Conservation (phyloP, 2,329 filamentous ascomycete species). For the Xylaria polymorpha region DNA sequence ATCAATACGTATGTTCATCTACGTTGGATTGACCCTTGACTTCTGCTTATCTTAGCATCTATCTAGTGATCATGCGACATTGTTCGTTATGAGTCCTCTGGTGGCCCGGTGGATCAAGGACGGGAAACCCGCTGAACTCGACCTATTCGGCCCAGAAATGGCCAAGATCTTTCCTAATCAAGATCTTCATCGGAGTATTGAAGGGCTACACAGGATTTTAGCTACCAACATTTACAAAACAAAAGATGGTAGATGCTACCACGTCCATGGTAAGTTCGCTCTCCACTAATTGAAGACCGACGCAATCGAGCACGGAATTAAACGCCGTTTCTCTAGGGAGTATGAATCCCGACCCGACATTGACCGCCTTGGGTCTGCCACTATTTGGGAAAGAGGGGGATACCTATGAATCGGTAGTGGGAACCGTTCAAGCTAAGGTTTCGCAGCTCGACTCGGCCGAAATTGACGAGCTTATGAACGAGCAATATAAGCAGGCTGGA, state of each 20-base stretch:
- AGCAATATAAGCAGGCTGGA: slow-evolving; percentile 28
- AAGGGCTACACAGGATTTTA: slow-evolving; percentile 18
- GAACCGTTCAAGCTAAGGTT: slow-evolving; percentile 16
- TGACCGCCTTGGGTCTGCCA: slow-evolving; percentile 29
- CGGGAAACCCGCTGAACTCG: slow-evolving; percentile 12
- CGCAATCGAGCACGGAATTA: neutral
- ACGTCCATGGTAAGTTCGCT: slow-evolving; percentile 23
- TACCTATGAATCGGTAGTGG: slow-evolving; percentile 26
- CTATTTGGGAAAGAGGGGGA: slow-evolving; percentile 20
- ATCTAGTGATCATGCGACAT: slow-evolving; percentile 29
- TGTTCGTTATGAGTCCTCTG: slow-evolving; percentile 30
- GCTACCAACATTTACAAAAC: slow-evolving; percentile 34
- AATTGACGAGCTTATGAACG: slow-evolving; percentile 31
- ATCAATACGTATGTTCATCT: slow-evolving; percentile 28
- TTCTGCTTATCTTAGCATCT: neutral
- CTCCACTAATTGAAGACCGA: neutral
- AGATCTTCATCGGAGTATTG: slow-evolving; percentile 22
- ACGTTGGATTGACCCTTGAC: neutral
- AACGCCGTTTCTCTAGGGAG: slow-evolving; percentile 9
- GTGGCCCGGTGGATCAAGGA: slow-evolving; percentile 19
- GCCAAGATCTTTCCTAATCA: slow-evolving; percentile 18
- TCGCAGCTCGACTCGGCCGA: slow-evolving; percentile 21
- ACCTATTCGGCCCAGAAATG: slow-evolving; percentile 21
- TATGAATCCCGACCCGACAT: slow-evolving; percentile 26
- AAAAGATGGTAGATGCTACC: slow-evolving; percentile 30